phyloP scores from a whole-genome alignment of 2,329 filamentous ascomycete genomes.

The Arthrobotrys musiformis region DNA sequence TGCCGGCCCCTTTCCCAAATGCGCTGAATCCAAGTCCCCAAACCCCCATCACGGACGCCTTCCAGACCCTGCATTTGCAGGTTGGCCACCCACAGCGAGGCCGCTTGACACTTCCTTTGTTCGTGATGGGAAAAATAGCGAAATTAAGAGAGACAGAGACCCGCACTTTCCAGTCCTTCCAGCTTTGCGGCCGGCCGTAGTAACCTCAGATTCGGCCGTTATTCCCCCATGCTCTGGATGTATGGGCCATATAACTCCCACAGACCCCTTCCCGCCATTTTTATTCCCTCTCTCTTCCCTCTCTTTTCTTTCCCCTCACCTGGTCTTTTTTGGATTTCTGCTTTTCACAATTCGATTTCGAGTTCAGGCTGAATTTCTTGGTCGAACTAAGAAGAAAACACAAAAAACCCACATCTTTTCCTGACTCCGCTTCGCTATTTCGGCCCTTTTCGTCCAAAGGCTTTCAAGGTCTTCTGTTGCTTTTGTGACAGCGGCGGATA shows the following conservation, averaged over 20 bases:
- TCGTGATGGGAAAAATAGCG: slow-evolving; percentile 4
- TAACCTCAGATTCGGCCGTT: slow-evolving; percentile 22
- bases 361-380: slow-evolving; percentile 44
- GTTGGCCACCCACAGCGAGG: slow-evolving; percentile 17
- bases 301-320: slow-evolving; percentile 14
- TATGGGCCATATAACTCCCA: slow-evolving; percentile 37
- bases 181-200: background rate
- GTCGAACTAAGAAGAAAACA: background rate
- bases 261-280: slow-evolving; percentile 24
- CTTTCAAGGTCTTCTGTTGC: background rate
- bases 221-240: background rate
- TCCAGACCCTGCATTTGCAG: slow-evolving; percentile 30
- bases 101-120: slow-evolving; percentile 30
- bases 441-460: slow-evolving; percentile 12
- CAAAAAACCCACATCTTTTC: background rate
- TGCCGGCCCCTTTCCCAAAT: slow-evolving; percentile 35
- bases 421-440: slow-evolving; percentile 32
- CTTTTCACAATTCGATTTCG: background rate
- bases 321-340: slow-evolving; percentile 16
- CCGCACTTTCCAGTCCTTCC: slow-evolving; percentile 3
- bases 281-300: slow-evolving; percentile 16
- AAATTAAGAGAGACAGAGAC: slow-evolving; percentile 4
- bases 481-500: slow-evolving; percentile 38
- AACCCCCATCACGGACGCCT: slow-evolving; percentile 29
- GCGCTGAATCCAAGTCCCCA: slow-evolving; percentile 32